A percentile compares a stretch with the other conserved stretches of the same genome.
phyloP scores from a whole-genome alignment of 78 protist genomes.

The Ministeria vibrans region DNA sequence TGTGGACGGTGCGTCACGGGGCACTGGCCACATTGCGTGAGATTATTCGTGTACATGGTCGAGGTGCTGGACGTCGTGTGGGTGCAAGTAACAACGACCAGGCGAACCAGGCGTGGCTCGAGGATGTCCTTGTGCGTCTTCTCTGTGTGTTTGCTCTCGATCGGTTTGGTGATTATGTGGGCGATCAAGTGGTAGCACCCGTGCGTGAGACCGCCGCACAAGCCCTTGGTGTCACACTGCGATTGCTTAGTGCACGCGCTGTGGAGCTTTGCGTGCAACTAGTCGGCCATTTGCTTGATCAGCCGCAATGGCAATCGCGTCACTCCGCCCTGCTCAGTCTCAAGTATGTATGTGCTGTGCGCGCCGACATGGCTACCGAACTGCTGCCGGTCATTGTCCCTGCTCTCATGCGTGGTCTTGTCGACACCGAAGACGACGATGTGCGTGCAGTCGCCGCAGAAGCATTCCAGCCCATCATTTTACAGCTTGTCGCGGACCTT shows the following conservation, averaged over 20 bases:
- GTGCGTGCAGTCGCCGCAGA: conserved; percentile 58
- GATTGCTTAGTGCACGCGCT: conserved; percentile 11
- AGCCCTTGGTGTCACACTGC: conserved; percentile 53
- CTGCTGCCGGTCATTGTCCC: conserved; percentile 10
- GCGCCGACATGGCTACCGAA: conserved; percentile 12
- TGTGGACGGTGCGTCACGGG: conserved; percentile 85
- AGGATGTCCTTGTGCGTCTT: conserved; percentile 72
- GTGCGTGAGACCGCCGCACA: conserved; percentile 87
- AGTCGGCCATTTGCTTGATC: not conserved
- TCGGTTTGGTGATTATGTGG: conserved; percentile 73
- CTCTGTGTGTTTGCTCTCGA: conserved; percentile 73
- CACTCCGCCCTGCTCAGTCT: conserved; percentile 55
- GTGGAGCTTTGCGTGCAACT: not conserved
- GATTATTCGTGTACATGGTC: conserved; percentile 60
- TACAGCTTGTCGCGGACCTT: not conserved
- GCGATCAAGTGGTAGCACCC: conserved; percentile 81
- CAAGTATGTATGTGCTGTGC: conserved; percentile 46
- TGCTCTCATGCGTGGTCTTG: not conserved
- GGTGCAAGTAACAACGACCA: not conserved
- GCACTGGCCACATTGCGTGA: conserved; percentile 75
- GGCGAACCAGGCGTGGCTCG: conserved; percentile 50
- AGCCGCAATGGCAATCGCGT: conserved; percentile 45
- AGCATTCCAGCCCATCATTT: conserved; percentile 10
- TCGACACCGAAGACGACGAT: conserved; percentile 44
- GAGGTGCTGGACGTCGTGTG: conserved; percentile 1